Evolutionary conservation across 345 rosid species (phyloP).

Genomic region (Pistacia atlantica): DNA sequence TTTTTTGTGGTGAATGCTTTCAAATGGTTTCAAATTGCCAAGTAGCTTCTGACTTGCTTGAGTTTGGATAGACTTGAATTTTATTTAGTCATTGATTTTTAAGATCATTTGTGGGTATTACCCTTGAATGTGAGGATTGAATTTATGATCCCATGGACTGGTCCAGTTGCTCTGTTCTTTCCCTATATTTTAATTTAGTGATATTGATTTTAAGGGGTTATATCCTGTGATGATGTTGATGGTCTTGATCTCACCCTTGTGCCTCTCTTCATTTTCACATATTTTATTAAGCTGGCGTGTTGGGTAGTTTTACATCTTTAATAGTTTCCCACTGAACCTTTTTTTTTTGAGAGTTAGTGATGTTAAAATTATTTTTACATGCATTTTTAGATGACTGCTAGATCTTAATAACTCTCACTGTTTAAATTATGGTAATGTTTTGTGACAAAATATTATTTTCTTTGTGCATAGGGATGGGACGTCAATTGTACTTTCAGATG

Average conservation of each 20-base stretch:
- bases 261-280: neutral
- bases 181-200: neutral
- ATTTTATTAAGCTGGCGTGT: conserved; percentile 1
- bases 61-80: neutral
- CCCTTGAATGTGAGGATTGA: neutral
- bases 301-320: conserved; percentile 21
- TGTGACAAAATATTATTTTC: conserved; percentile 6
- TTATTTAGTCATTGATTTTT: neutral
- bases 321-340: neutral
- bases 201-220: neutral
- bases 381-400: conserved; percentile 8
- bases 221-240: neutral
- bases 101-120: neutral
- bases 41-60: neutral
- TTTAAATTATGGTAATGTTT: neutral
- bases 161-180: conserved; percentile 1
- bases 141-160: neutral
- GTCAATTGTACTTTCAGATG: conserved; percentile 97
- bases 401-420: neutral
- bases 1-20: neutral
- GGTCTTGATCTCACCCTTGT: neutral
- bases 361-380: neutral
- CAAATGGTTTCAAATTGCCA: neutral
- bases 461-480: conserved; percentile 84
- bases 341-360: neutral